These are phyloP conservation scores for Talaromyces sp. DNA, from an alignment of 2,329 filamentous ascomycete genomes.

Conservation along the genomic window DNA sequence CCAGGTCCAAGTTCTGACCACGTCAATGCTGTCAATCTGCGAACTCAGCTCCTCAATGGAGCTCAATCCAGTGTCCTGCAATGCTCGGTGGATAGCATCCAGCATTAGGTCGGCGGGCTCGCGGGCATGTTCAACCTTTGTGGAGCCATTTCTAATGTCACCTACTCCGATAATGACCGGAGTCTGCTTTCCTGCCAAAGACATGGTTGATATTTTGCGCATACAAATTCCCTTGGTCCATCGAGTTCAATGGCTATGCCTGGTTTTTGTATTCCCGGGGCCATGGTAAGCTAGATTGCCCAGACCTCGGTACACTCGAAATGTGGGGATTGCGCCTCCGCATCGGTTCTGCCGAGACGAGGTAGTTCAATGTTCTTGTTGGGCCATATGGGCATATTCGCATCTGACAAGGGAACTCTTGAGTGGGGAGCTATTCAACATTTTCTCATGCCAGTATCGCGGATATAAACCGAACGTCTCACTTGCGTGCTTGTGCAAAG, in stretches of 20 bases:
- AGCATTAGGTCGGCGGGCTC: conserved; percentile 58
- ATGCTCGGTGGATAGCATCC: conserved; percentile 48
- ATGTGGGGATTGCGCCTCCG: background rate
- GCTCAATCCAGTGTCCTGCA: conserved; percentile 45
- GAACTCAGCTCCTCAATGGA: conserved; percentile 33
- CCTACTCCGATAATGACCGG: conserved; percentile 60
- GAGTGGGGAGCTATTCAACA: background rate
- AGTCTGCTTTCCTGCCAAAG: conserved; percentile 1
- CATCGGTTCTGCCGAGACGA: background rate
- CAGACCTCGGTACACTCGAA: background rate
- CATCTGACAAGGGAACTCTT: background rate
- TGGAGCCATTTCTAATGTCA: conserved; percentile 56
- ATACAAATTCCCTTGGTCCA: background rate
- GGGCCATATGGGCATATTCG: background rate
- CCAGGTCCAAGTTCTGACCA: conserved; percentile 61
- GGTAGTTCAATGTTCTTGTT: background rate
- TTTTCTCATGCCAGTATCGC: background rate
- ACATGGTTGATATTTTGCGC: background rate
- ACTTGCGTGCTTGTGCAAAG: background rate
- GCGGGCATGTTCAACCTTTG: conserved; percentile 46
- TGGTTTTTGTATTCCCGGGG: background rate
- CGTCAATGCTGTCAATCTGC: conserved; percentile 53
- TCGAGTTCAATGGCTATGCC: background rate
- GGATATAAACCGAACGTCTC: background rate
- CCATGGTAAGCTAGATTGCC: background rate